These are phyloP conservation scores for Balakata baccata DNA, from an alignment of 345 rosid genomes.

Conservation along the genomic window DNA sequence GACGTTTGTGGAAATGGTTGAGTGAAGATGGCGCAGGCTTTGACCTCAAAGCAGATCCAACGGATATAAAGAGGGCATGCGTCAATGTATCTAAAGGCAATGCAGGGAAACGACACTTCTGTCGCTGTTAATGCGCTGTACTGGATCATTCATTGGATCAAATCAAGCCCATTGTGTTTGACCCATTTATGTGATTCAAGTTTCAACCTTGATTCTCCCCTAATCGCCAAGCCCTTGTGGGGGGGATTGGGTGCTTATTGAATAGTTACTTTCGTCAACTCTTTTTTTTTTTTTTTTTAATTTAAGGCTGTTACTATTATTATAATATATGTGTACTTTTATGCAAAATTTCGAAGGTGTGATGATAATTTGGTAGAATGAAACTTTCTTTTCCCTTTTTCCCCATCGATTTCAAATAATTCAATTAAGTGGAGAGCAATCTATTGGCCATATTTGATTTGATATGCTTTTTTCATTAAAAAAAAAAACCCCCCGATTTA, in stretches of 20 bases:
- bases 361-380: too few species aligned
- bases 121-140: conserved; percentile 26
- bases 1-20: conserved; percentile 80
- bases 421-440: too few species aligned
- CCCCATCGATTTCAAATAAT: too few species aligned
- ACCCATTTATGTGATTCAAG: background rate
- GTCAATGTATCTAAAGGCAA: conserved; percentile 35
- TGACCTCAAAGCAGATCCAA: conserved; percentile 25
- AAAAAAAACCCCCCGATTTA: too few species aligned
- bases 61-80: conserved; percentile 46
- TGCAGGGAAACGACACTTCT: conserved; percentile 34
- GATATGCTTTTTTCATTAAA: too few species aligned
- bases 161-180: too few species aligned
- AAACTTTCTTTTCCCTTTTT: too few species aligned
- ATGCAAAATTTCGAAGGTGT: background rate
- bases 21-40: conserved; percentile 44
- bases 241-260: conserved; percentile 7
- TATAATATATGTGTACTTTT: background rate
- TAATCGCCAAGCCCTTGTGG: background rate
- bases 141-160: background rate
- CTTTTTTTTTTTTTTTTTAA: background rate
- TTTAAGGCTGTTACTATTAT: background rate
- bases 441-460: too few species aligned
- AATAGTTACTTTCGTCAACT: background rate
- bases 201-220: too few species aligned